Percentiles rank a stretch among this genome's conserved stretches.
Conservation (phyloP, 2,329 filamentous ascomycete species). For the Cercospora sp. region DNA sequence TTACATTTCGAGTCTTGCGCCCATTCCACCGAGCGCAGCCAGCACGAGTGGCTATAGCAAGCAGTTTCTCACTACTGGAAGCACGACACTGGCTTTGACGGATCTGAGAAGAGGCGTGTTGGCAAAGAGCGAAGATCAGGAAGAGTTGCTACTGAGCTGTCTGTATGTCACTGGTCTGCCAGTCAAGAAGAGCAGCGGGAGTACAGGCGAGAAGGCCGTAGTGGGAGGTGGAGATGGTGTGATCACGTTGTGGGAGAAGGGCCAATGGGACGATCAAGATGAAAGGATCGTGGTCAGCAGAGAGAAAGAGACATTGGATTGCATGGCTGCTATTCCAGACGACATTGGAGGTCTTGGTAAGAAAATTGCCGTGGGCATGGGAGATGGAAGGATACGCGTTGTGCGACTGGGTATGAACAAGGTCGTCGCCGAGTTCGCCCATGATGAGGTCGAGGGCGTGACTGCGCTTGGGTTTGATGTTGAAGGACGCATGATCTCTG, state of each 20-base stretch:
- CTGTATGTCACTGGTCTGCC: constrained; percentile 75
- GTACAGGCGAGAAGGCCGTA: constrained; percentile 72
- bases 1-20: constrained; percentile 84
- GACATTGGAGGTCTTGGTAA: constrained; percentile 66
- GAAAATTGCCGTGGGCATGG: constrained; percentile 75
- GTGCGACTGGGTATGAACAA: constrained; percentile 73
- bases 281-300: constrained; percentile 77
- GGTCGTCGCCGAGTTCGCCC: constrained; percentile 65
- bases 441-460: constrained; percentile 86
- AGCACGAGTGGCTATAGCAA: constrained; percentile 88
- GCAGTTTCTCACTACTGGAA: constrained; percentile 92
- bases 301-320: constrained; percentile 71
- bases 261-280: constrained; percentile 92
- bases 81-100: constrained; percentile 84
- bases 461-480: constrained; percentile 81
- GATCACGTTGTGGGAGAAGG: constrained; percentile 89
- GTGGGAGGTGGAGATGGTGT: constrained; percentile 79
- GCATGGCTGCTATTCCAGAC: constrained; percentile 70
- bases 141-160: constrained; percentile 85
- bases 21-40: constrained; percentile 74
- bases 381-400: constrained; percentile 75
- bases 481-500: constrained; percentile 81
- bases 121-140: constrained; percentile 88
- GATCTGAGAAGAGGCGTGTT: constrained; percentile 85
- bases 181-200: constrained; percentile 59